Base-by-base conservation (phyloP, 176 grass and related monocot species). In the Eremochloa ophiuroides region DNA sequence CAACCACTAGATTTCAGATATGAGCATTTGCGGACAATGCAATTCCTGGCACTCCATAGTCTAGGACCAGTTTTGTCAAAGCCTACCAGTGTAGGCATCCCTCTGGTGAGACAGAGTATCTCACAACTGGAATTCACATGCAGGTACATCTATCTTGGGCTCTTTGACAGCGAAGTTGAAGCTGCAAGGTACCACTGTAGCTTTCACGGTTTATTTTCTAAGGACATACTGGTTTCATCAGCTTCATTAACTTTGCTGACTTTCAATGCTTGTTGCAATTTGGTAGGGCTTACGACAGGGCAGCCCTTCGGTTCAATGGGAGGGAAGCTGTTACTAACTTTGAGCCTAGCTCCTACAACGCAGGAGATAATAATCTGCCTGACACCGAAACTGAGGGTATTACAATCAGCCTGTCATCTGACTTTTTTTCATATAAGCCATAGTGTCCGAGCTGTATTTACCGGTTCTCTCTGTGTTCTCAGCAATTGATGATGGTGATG, bases 61-160 rank as follows among this genome's bases (percentile, higher is more conserved):
- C 31, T 23, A 47, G 68, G 37, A 5, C 16, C 18, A 33, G 53
- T 62, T 79, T 28, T 62, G 53, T 48, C 56, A 78, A 62, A 34
- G 38, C 50, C 31, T 69, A 80, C 46, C 11, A 48, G 29, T 44
- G 23, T 62, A 65, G 39, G 43, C 68, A 66, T 51, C 50, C 43
- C 5, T 43, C 18, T 44, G 29, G 47, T 20, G 62, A 15, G 55
- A 76, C 70, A 53, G 44, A 56, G 22, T 77, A 48, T 53, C 71
- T 78, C 77, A 74, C 10, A 60, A 26, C 70, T 72, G 55, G 44
- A 86, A 59, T 75, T 74, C 77, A 22, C 74, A 26, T 87, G 70
- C 90, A 99, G 96, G 88, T 99, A 99, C 74, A 86, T 99, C 62
- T 99, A 99, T 89, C 96, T 99, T 78, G 96, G 96, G 11, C 82